A percentile compares a stretch with the other conserved stretches of the same genome.
phyloP scores from a whole-genome alignment of 169 alveolate species.

The Toxoplasma gondii region DNA sequence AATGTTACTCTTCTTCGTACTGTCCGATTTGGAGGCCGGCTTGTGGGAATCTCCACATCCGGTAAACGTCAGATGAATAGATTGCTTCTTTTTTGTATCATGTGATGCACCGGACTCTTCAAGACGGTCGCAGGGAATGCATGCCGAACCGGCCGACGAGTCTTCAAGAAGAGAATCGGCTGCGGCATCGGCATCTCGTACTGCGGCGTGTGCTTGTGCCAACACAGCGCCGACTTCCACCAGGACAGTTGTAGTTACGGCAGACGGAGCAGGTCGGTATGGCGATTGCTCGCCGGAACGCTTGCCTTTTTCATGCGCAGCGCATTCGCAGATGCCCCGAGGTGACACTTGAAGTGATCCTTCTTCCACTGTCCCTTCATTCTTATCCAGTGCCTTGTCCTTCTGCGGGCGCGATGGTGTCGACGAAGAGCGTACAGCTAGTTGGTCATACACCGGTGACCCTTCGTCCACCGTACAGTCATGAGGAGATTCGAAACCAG shows the following conservation, averaged over 20 bases:
- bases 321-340: neutral
- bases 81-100: too few species aligned
- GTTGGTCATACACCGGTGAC: neutral
- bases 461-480: neutral
- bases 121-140: too few species aligned
- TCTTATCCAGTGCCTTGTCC: too few species aligned
- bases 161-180: neutral
- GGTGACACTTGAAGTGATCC: neutral
- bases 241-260: neutral
- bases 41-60: too few species aligned
- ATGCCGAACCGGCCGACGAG: too few species aligned
- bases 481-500: neutral
- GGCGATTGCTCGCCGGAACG: too few species aligned
- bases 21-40: too few species aligned
- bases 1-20: too few species aligned
- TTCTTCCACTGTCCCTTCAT: neutral
- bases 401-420: neutral
- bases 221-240: neutral
- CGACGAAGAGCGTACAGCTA: neutral
- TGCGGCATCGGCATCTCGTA: constrained; percentile 13
- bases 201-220: neutral
- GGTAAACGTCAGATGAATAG: too few species aligned
- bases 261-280: too few species aligned
- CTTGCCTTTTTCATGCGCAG: neutral
- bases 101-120: too few species aligned